phyloP scores from a whole-genome alignment of 2,329 filamentous ascomycete genomes.

The Trichoderma lentiforme region DNA sequence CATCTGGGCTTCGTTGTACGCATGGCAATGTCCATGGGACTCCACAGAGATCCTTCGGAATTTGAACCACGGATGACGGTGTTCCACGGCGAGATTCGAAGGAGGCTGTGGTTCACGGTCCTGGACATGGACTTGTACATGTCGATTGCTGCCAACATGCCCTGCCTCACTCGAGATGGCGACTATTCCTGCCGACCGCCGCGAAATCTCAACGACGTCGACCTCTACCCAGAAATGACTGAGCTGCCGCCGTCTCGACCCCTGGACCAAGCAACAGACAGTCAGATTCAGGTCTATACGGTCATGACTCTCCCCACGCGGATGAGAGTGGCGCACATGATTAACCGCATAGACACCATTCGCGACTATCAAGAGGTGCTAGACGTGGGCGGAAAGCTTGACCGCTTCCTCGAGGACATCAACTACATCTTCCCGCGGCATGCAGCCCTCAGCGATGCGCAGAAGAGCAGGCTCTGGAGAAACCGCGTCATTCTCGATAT shows the following conservation, averaged over 20 bases:
- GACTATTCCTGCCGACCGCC: constrained; percentile 54
- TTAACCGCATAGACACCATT: constrained; percentile 50
- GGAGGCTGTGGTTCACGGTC: constrained; percentile 56
- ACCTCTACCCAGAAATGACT: constrained; percentile 46
- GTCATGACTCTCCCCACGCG: constrained; percentile 48
- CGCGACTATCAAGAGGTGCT: constrained; percentile 53
- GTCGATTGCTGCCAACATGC: constrained; percentile 51
- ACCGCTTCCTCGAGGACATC: constrained; percentile 53
- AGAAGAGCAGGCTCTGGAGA: constrained; percentile 51
- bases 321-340: constrained; percentile 48
- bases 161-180: constrained; percentile 48
- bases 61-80: constrained; percentile 47
- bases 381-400: constrained; percentile 51
- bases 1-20: constrained; percentile 54
- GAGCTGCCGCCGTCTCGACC: constrained; percentile 48
- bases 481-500: constrained; percentile 51
- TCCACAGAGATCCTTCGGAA: constrained; percentile 56
- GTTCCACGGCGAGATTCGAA: constrained; percentile 51
- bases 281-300: constrained; percentile 53
- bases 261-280: constrained; percentile 51
- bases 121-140: constrained; percentile 56
- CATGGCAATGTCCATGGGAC: constrained; percentile 58
- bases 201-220: constrained; percentile 51
- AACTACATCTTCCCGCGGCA: constrained; percentile 50
- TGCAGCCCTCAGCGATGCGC: constrained; percentile 39